Conservation (phyloP, 768 basidiomycete genomes). For the Auriscalpium microsporum region DNA sequence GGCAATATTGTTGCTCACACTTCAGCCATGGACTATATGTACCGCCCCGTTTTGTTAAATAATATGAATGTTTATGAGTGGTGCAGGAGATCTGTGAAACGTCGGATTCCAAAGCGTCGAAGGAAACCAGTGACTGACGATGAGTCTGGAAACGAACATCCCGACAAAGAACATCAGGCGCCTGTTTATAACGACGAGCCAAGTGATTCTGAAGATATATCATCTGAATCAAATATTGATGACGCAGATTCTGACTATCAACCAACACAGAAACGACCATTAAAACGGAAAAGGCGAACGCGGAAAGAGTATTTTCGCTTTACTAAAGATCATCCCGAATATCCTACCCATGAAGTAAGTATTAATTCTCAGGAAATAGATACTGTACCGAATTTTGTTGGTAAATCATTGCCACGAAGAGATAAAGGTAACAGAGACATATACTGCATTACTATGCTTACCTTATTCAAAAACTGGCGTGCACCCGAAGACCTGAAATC, state of each 20-base stretch:
- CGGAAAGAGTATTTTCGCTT: neutral
- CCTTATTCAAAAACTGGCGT: constrained; percentile 9
- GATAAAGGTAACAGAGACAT: constrained; percentile 18
- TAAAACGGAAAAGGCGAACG: neutral
- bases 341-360: constrained; percentile 16
- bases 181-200: no score
- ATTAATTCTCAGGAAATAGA: neutral
- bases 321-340: constrained; percentile 19
- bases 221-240: neutral
- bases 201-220: no score
- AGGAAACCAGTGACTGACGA: neutral
- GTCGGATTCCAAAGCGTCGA: neutral
- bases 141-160: neutral
- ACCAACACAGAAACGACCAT: neutral
- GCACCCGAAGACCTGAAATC: constrained; percentile 1
- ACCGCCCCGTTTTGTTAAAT: constrained; percentile 14
- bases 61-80: constrained; percentile 23
- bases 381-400: constrained; percentile 23
- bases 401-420: constrained; percentile 19
- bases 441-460: constrained; percentile 13
- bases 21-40: constrained; percentile 27
- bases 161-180: no score
- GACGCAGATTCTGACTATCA: neutral
- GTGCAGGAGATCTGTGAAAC: neutral
- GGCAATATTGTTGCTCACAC: constrained; percentile 16